A percentile compares a stretch with the other conserved stretches of the same genome.
phyloP scores from a whole-genome alignment of 768 basidiomycete genomes.

The Dioszegia aurantiaca region DNA sequence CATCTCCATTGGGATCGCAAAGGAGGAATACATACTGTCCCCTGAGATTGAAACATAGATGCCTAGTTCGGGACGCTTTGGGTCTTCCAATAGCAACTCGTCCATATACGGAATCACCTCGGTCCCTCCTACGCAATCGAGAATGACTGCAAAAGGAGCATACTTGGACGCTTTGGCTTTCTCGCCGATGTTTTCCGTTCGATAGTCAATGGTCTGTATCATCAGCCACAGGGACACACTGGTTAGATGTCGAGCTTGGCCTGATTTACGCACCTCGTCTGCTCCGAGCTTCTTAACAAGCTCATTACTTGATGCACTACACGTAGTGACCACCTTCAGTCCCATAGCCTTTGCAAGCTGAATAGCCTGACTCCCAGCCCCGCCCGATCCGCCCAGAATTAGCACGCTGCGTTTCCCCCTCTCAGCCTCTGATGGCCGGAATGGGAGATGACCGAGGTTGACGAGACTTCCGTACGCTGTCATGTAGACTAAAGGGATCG shows the following conservation, averaged over 20 bases:
- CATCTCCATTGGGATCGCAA: background rate
- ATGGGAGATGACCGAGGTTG: slow-evolving; percentile 36
- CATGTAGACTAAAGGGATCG: slow-evolving; percentile 60
- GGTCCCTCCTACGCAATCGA: slow-evolving; percentile 65
- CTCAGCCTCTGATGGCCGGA: slow-evolving; percentile 52
- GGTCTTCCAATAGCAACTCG: slow-evolving; percentile 71
- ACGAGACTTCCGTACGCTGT: slow-evolving; percentile 64
- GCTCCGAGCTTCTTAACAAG: slow-evolving; percentile 64
- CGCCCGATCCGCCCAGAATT: slow-evolving; percentile 68
- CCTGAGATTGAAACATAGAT: slow-evolving; percentile 39
- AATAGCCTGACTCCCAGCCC: slow-evolving; percentile 67
- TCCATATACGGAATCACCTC: slow-evolving; percentile 70
- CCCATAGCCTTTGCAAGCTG: slow-evolving; percentile 69
- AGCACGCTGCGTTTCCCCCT: slow-evolving; percentile 61
- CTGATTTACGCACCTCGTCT: slow-evolving; percentile 61
- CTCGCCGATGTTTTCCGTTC: slow-evolving; percentile 23
- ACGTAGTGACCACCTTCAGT: slow-evolving; percentile 61
- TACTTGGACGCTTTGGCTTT: slow-evolving; percentile 63
- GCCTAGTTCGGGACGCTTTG: slow-evolving; percentile 23
- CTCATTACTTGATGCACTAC: slow-evolving; percentile 62
- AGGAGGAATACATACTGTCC: slow-evolving; percentile 26
- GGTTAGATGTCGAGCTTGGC: too few species aligned
- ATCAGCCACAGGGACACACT: too few species aligned
- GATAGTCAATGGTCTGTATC: slow-evolving; percentile 34
- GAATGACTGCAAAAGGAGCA: slow-evolving; percentile 61